Evolutionary conservation across 805 yeast species (phyloP), one percentile per base, ranked within the genome.

Genomic region (Yarrowia divulgata): DNA sequence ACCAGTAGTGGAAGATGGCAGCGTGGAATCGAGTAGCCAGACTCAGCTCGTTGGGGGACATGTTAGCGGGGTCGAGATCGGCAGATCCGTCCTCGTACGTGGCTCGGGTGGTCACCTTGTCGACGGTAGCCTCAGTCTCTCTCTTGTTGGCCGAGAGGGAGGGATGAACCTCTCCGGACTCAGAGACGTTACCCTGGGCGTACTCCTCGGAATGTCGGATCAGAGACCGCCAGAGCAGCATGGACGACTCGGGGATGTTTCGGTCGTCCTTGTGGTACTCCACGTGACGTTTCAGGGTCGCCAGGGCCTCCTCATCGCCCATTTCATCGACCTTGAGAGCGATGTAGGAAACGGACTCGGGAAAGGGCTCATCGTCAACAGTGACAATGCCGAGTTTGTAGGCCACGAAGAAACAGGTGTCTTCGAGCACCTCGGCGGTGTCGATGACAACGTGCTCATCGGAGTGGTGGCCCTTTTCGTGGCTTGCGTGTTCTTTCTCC

Each of bases 251-350:
- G 52, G 52, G 52, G 42, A 60, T 60, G 73, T 85, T 85, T 42
- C 82, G 81, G 74, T 86, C 89, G 66, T 80, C 82, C 3, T 72
- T 72, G 71, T 85, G 87, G 18, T 81, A 80, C 0, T 73, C 79
- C 2, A 81, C 70, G 7, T 84, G 81, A 14, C 79, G 76, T 37
- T 75, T 73, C 52, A 87, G 74, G 45, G 83, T 79, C 8, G 77
- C 77, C 0, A 80, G 49, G 0, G 86, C 81, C 49, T 83, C 84
- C 1, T 78, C 81, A n/a, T 72, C 73, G 4, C 79, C 58, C 72
- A 82, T 72, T 40, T 73, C 72, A 37, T 77, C 79, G 55, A 81
- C 78, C 71, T 81, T 82, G 43, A 43, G 52, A 3, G 66, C 66
- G 14, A 60, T 60, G 52, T 43, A 60, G 5, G 66, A 34, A 4